A percentile compares a stretch with the other conserved stretches of the same genome.
Conservation (phyloP, 2,329 filamentous ascomycete species). For the Cladophialophora carrionii region DNA sequence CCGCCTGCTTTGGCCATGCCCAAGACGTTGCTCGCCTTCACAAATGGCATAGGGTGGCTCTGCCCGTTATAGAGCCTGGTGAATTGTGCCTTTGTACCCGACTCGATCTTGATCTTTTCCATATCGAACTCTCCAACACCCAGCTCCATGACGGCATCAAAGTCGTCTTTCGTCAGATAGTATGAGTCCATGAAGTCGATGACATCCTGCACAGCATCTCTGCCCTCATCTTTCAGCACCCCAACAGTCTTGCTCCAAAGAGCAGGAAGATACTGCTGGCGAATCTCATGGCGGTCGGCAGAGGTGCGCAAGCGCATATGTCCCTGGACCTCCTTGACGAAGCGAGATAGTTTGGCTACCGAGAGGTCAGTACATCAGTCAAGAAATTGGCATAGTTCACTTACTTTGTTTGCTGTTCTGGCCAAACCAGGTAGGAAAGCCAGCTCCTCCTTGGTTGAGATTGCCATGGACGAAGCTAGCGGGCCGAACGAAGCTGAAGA, state of each 20-base stretch:
- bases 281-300: constrained; percentile 88
- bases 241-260: constrained; percentile 82
- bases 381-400: constrained; percentile 24
- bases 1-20: constrained; percentile 66
- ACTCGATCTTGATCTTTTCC: constrained; percentile 74
- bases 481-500: constrained; percentile 92
- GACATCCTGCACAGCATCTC: constrained; percentile 76
- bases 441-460: constrained; percentile 65
- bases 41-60: constrained; percentile 89
- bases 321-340: constrained; percentile 90
- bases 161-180: constrained; percentile 91
- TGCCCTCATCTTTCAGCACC: constrained; percentile 74
- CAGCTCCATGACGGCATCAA: constrained; percentile 88
- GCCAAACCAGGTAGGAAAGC: constrained; percentile 90
- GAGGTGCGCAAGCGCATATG: constrained; percentile 93
- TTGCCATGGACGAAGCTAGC: constrained; percentile 84
- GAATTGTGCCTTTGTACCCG: constrained; percentile 84
- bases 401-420: constrained; percentile 87
- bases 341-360: constrained; percentile 68
- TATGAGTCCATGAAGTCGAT: constrained; percentile 98
- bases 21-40: constrained; percentile 81
- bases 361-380: constrained; percentile 33
- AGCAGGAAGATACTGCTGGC: constrained; percentile 89
- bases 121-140: constrained; percentile 84
- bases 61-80: constrained; percentile 87